phyloP scores from a whole-genome alignment of 345 rosid species.

The Erysimum cheiranthoides region DNA sequence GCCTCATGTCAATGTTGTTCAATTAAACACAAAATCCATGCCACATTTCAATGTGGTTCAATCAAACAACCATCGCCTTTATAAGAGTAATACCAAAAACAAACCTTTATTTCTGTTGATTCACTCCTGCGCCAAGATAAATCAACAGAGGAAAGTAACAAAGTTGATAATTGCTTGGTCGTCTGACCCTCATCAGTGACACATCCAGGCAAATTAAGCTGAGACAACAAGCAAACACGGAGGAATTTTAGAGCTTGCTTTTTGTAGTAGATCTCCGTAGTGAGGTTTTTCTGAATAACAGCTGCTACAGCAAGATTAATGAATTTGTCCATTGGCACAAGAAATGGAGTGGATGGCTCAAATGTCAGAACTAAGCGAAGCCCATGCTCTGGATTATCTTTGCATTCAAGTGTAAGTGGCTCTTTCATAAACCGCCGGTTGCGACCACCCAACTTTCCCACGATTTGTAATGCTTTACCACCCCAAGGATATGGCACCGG shows the following conservation, averaged over 20 bases:
- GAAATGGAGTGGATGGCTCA: conserved; percentile 95
- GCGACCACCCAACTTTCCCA: conserved; percentile 98
- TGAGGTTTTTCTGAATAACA: conserved; percentile 63
- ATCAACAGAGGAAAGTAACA: conserved; percentile 72
- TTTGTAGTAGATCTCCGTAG: conserved; percentile 71
- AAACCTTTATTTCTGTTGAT: conserved; percentile 78
- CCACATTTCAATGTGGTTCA: conserved; percentile 13
- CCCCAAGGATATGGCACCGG: conserved; percentile 97
- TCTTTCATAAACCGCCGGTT: conserved; percentile 95
- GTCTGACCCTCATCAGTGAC: conserved; percentile 71
- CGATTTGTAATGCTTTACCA: conserved; percentile 87
- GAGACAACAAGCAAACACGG: conserved; percentile 87
- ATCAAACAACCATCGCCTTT: conserved; percentile 6
- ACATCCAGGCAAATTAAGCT: conserved; percentile 91
- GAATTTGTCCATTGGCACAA: conserved; percentile 93
- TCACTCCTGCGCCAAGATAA: conserved; percentile 76
- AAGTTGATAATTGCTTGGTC: conserved; percentile 60
- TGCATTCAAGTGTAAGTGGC: conserved; percentile 96
- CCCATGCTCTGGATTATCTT: conserved; percentile 97
- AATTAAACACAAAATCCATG: conserved; percentile 3
- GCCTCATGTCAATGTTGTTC: conserved; percentile 19
- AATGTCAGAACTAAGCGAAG: conserved; percentile 94
- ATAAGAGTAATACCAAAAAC: conserved; percentile 37
- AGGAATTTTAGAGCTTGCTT: conserved; percentile 90
- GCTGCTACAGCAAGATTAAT: conserved; percentile 94